phyloP scores from a whole-genome alignment of 2,329 filamentous ascomycete species.

The Xylariales sp. region DNA sequence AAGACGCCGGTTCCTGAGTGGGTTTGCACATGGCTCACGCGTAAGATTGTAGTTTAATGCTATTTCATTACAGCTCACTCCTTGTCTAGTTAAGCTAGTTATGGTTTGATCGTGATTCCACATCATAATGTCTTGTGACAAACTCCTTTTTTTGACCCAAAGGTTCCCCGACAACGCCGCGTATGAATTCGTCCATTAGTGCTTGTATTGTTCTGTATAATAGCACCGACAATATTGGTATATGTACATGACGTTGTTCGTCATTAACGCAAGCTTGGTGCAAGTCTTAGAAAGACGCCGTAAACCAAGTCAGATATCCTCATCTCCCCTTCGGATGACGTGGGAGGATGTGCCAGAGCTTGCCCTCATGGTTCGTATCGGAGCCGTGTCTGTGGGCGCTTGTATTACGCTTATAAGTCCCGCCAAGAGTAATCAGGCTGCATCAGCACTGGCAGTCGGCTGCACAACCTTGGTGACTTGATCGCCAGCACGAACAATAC shows the following conservation, averaged over 20 bases:
- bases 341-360: background rate
- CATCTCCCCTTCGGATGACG: background rate
- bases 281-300: background rate
- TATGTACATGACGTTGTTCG: constrained; percentile 33
- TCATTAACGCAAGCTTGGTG: constrained; percentile 1
- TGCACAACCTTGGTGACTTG: constrained; percentile 80
- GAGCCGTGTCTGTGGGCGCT: constrained; percentile 7
- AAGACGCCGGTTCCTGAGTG: no score
- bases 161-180: constrained; percentile 32
- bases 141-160: constrained; percentile 29
- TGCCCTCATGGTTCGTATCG: constrained; percentile 6
- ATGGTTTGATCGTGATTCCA: constrained; percentile 29
- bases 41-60: background rate
- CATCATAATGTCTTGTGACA: constrained; percentile 26
- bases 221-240: constrained; percentile 15
- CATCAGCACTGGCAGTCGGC: constrained; percentile 77
- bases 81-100: constrained; percentile 20
- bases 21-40: background rate
- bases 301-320: background rate
- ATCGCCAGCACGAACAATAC: constrained; percentile 78
- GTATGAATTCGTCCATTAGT: constrained; percentile 22
- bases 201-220: constrained; percentile 14
- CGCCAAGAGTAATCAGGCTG: constrained; percentile 61
- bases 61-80: constrained; percentile 1
- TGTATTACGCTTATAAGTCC: background rate